Evolutionary conservation across 2,329 filamentous ascomycete species (phyloP).

Genomic region (Tolypocladium inflatum): DNA sequence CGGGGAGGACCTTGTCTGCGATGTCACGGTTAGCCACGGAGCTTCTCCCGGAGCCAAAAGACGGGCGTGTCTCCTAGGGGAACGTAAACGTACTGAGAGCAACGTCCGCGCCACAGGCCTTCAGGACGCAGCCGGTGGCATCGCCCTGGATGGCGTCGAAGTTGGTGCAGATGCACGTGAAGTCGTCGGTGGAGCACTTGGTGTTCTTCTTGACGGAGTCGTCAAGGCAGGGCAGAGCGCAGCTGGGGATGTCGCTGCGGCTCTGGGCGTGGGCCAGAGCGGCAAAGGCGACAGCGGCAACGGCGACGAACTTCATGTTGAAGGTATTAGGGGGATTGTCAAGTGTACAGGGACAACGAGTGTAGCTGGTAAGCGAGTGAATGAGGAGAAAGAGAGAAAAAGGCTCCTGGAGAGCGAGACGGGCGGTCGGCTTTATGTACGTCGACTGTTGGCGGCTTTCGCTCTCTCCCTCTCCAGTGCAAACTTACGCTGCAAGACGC

Average conservation of each 20-base stretch:
- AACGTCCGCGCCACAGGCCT: constrained; percentile 16
- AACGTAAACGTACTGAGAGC: constrained; percentile 22
- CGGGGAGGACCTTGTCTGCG: constrained; percentile 20
- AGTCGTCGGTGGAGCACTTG: constrained; percentile 14
- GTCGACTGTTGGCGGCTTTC: neutral
- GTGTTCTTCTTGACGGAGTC: constrained; percentile 17
- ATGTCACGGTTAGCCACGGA: neutral
- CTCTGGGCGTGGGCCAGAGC: constrained; percentile 24
- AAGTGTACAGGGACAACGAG: constrained; percentile 16
- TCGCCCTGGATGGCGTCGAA: constrained; percentile 13
- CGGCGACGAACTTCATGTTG: constrained; percentile 28
- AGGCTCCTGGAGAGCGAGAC: constrained; percentile 5
- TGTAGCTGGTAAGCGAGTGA: constrained; percentile 20
- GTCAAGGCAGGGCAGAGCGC: constrained; percentile 27
- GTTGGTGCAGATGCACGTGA: constrained; percentile 16
- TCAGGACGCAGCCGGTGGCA: constrained; percentile 18
- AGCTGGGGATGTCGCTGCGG: constrained; percentile 24
- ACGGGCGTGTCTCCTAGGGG: too few relatives aligned
- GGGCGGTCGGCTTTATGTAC: constrained; percentile 20
- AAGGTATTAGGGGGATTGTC: constrained; percentile 6
- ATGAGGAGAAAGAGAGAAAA: constrained; percentile 9
- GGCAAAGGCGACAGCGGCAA: constrained; percentile 23
- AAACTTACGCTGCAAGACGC: neutral
- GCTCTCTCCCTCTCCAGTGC: neutral
- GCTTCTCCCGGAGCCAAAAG: too few relatives aligned